Evolutionary conservation across 208 protist species (phyloP).

Genomic region (Porcisia hertigi): DNA sequence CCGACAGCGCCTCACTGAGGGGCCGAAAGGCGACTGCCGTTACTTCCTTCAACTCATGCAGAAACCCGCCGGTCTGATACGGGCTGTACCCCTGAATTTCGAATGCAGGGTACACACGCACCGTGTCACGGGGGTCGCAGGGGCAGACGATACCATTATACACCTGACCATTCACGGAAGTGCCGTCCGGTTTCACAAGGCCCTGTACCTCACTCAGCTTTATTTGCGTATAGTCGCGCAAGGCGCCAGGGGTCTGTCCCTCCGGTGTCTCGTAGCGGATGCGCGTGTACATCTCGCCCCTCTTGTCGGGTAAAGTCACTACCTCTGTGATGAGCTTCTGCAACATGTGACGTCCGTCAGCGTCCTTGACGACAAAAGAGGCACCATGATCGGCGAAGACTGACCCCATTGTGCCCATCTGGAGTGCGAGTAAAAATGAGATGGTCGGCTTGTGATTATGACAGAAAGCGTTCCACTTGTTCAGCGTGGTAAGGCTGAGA

Average conservation of each 20-base stretch:
- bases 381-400: conserved; percentile 87
- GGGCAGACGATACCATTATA: conserved; percentile 83
- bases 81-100: conserved; percentile 63
- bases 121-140: conserved; percentile 69
- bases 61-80: conserved; percentile 84
- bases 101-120: conserved; percentile 87
- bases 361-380: conserved; percentile 78
- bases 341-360: conserved; percentile 77
- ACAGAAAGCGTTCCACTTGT: conserved; percentile 80
- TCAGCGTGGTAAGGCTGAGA: conserved; percentile 68
- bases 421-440: conserved; percentile 82
- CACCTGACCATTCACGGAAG: conserved; percentile 62
- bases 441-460: conserved; percentile 49
- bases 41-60: conserved; percentile 85
- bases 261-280: conserved; percentile 86
- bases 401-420: conserved; percentile 64
- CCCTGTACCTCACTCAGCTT: conserved; percentile 87
- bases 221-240: conserved; percentile 86
- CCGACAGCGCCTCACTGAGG: conserved; percentile 52
- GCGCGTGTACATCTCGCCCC: conserved; percentile 63
- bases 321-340: conserved; percentile 80
- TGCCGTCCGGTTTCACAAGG: conserved; percentile 56
- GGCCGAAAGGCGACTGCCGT: conserved; percentile 54
- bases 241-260: conserved; percentile 75
- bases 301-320: conserved; percentile 57